Evolutionary conservation across 1,284 basidiomycete species (phyloP).

Genomic region (Phlebopus sp.): DNA sequence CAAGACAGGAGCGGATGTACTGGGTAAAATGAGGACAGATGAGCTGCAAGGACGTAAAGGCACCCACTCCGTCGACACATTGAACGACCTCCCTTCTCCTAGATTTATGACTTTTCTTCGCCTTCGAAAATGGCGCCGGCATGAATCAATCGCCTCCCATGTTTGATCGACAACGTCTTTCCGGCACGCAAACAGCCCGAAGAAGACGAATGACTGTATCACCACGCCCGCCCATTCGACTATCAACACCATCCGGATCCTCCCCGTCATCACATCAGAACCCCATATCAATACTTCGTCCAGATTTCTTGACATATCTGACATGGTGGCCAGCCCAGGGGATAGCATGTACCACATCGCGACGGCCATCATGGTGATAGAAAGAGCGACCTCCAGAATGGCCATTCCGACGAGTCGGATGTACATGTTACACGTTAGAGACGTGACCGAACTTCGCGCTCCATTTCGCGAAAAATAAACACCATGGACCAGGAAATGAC

Average conservation of each 20-base stretch:
- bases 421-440: constrained; percentile 35
- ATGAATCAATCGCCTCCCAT: constrained; percentile 7
- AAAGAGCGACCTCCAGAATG: constrained; percentile 30
- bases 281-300: constrained; percentile 11
- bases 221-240: constrained; percentile 42
- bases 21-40: constrained; percentile 12
- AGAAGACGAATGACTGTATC: constrained; percentile 38
- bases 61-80: constrained; percentile 13
- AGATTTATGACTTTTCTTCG: background rate
- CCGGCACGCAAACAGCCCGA: constrained; percentile 36
- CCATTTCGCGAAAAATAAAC: constrained; percentile 23
- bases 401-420: constrained; percentile 45
- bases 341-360: constrained; percentile 17
- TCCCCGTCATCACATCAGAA: constrained; percentile 15
- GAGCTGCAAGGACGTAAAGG: background rate
- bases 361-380: constrained; percentile 18
- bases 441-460: constrained; percentile 20
- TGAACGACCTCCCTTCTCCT: background rate
- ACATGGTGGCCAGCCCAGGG: constrained; percentile 19
- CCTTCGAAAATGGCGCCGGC: background rate
- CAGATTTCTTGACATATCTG: constrained; percentile 19
- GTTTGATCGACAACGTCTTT: constrained; percentile 15
- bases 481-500: constrained; percentile 28
- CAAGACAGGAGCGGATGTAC: constrained; percentile 13
- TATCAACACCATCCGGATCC: constrained; percentile 24